These are phyloP conservation scores for Meyerozyma sp. DNA, from an alignment of 1,139 yeast genomes.

Conservation along the genomic window DNA sequence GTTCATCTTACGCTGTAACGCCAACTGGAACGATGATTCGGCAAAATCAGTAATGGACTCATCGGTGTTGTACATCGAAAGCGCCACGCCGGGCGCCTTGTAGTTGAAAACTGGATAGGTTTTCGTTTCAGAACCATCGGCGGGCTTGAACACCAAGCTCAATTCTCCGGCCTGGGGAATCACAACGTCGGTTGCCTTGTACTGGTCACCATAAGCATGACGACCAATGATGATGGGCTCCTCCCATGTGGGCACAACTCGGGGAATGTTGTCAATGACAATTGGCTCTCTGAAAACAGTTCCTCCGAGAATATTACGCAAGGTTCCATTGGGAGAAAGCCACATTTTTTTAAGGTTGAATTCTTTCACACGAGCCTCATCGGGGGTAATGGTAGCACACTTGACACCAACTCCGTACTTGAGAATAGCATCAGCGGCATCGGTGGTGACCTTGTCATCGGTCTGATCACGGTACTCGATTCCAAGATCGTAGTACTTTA, in stretches of 20 bases:
- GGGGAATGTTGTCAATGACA: slow-evolving; percentile 82
- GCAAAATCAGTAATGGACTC: slow-evolving; percentile 89
- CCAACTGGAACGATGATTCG: slow-evolving; percentile 84
- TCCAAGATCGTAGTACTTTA: slow-evolving; percentile 88
- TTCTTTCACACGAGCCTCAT: slow-evolving; percentile 90
- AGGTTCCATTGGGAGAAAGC: slow-evolving; percentile 96
- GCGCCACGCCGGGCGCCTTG: slow-evolving; percentile 76
- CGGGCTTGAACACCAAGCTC: slow-evolving; percentile 74
- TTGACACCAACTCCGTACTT: slow-evolving; percentile 90
- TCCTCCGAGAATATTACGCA: slow-evolving; percentile 90
- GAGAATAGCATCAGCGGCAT: slow-evolving; percentile 86
- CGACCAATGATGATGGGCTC: slow-evolving; percentile 94
- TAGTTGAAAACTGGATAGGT: slow-evolving; percentile 66
- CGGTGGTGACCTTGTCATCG: slow-evolving; percentile 80
- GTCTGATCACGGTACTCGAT: slow-evolving; percentile 83
- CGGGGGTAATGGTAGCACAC: slow-evolving; percentile 99
- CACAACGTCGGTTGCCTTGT: slow-evolving; percentile 84
- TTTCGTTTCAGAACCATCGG: slow-evolving; percentile 54
- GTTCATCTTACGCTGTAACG: slow-evolving; percentile 70
- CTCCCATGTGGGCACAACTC: slow-evolving; percentile 90
- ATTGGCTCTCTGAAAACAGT: slow-evolving; percentile 97
- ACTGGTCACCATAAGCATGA: slow-evolving; percentile 96
- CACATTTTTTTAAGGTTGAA: slow-evolving; percentile 91
- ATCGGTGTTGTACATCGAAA: slow-evolving; percentile 94
- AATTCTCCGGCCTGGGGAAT: slow-evolving; percentile 76